A percentile compares a stretch with the other conserved stretches of the same genome.
phyloP scores from a whole-genome alignment of 148 eudicot species.

The Vaccinium vitisidaea region DNA sequence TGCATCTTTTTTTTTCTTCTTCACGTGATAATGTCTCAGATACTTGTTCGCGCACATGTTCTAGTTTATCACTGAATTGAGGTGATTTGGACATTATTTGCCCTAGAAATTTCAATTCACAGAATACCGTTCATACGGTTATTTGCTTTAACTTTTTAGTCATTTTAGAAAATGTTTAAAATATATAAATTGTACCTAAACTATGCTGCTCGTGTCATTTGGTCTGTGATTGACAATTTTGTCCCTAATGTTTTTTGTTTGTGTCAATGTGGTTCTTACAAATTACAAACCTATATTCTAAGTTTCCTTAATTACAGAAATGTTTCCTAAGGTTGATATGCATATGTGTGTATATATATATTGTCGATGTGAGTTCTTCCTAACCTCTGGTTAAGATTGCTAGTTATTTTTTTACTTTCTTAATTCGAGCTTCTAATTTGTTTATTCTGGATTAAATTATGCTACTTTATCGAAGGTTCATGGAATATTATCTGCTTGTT shows the following conservation, averaged over 20 bases:
- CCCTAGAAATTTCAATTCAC: background rate
- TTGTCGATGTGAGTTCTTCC: background rate
- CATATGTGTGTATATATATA: background rate
- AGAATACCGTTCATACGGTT: background rate
- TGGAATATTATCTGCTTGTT: background rate
- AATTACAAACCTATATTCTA: background rate
- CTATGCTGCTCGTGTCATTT: background rate
- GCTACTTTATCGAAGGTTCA: background rate
- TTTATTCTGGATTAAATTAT: background rate
- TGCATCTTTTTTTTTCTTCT: too few species aligned
- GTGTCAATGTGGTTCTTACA: background rate
- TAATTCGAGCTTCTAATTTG: background rate
- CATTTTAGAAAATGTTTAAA: background rate
- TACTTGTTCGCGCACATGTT: too few species aligned
- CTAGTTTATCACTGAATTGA: too few species aligned
- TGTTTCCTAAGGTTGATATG: background rate
- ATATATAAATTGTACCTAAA: background rate
- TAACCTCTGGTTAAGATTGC: background rate
- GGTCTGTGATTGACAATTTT: background rate
- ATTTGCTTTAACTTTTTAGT: background rate
- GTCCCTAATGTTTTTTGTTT: background rate
- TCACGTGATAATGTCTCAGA: too few species aligned
- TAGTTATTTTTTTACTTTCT: background rate
- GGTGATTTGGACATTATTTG: too few species aligned
- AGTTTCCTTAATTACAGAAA: background rate